Base-by-base conservation (phyloP, 2,329 filamentous ascomycete species). In the Pezicula carpinea region DNA sequence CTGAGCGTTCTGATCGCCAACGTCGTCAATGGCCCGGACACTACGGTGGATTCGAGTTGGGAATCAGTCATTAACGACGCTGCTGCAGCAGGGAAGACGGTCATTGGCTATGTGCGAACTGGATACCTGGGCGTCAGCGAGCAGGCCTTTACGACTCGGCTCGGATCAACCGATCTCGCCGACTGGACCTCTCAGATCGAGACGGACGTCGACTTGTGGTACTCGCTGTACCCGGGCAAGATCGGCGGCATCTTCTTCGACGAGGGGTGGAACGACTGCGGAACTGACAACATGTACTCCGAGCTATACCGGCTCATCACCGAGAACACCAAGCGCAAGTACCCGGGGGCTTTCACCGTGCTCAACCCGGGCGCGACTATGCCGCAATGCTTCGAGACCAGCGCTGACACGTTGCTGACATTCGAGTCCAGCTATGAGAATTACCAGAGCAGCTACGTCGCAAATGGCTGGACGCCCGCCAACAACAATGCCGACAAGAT, bases 181-280 rank as follows among this genome's bases (percentile, higher is more conserved):
- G 56, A 60, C 42, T 61, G 58, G 59, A 42, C 47, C 7, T 42
- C 56, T 4, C 56, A 60, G 39, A 61, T 61, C 32, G 49, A 59
- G 40, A 21, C 38, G 32, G 59, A 61, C 45, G 52, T 61, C 43
- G 56, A 61, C 40, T 39, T 34, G 35, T 61, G 58, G 56, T 61
- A 52, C 38, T 13, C 40, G 26, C 53, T 61, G 2, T 63, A 63
- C 39, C 45, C 51, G 19, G 19, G 29, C 42, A 56, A 23, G 11
- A 53, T 65, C 14, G 62, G 60, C 17, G 62, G 61, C 15, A 65
- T 66, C 50, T 64, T 66, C 42, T 66, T 65, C 42, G 58, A 66
- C 44, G 58, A 64, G 34, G 62, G 58, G 14, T 63, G 55, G 57
- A 47, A 44, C 7, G 48, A 60, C 43, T 66, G 61, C 39, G 60